These are phyloP conservation scores for Aegilops bicornis DNA, from an alignment of 176 grass and related monocot genomes.

Conservation along the genomic window DNA sequence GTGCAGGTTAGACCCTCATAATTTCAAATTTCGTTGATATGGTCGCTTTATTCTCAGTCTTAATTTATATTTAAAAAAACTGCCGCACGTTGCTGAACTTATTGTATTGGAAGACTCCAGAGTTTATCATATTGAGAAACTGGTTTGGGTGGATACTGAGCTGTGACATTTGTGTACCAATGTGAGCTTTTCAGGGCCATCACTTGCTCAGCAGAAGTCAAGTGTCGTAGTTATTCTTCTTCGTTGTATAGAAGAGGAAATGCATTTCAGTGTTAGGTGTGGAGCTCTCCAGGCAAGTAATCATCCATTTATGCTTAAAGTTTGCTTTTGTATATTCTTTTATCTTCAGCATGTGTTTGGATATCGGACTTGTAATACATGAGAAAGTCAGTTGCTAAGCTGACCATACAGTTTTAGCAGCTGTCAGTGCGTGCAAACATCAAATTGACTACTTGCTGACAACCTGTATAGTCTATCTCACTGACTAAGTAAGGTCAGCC, in stretches of 20 bases:
- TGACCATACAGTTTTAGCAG: neutral
- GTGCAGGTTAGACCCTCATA: conserved; percentile 47
- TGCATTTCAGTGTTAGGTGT: conserved; percentile 61
- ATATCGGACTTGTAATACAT: neutral
- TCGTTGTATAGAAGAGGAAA: conserved; percentile 55
- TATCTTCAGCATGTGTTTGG: neutral
- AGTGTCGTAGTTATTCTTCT: conserved; percentile 62
- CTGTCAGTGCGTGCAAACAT: neutral
- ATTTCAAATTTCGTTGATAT: conserved; percentile 27
- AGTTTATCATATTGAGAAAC: conserved; percentile 4
- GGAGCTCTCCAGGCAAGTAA: conserved; percentile 78
- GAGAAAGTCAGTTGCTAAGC: neutral
- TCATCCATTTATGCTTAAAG: conserved; percentile 12
- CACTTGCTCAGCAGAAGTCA: conserved; percentile 42
- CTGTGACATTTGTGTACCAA: conserved; percentile 33
- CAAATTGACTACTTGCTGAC: neutral
- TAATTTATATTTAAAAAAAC: conserved; percentile 9
- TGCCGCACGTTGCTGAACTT: conserved; percentile 16
- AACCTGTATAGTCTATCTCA: neutral
- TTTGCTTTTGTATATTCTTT: conserved; percentile 34
- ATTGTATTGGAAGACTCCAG: conserved; percentile 1
- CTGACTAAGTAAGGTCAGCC: neutral
- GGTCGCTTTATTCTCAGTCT: conserved; percentile 3
- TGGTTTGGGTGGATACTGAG: conserved; percentile 26
- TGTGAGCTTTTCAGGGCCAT: conserved; percentile 44